Conservation (phyloP, 2,329 filamentous ascomycete genomes). For the Esteya vermicola region DNA sequence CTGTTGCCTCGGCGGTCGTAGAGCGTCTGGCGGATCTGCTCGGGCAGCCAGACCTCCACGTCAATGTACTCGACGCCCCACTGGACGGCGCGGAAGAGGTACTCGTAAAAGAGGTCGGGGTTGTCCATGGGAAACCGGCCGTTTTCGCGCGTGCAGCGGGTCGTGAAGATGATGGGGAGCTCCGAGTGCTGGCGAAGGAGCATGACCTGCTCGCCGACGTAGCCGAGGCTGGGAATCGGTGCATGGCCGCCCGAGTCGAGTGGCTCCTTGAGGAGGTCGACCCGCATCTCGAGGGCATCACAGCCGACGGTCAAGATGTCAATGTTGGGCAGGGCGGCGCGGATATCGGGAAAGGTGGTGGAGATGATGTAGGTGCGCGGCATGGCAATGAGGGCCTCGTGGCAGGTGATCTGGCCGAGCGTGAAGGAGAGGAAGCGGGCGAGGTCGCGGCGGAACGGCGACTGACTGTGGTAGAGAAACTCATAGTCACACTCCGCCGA, state of each 20-base stretch:
- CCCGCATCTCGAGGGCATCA: constrained; percentile 72
- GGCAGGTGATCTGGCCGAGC: constrained; percentile 64
- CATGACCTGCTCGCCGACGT: constrained; percentile 80
- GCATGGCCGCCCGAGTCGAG: constrained; percentile 46
- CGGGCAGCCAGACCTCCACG: constrained; percentile 76
- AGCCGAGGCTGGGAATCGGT: constrained; percentile 61
- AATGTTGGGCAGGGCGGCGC: constrained; percentile 67
- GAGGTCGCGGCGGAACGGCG: constrained; percentile 61
- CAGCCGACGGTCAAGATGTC: constrained; percentile 79
- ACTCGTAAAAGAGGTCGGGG: constrained; percentile 59
- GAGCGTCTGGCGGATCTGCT: constrained; percentile 53
- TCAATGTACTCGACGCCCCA: constrained; percentile 88
- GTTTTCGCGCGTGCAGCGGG: constrained; percentile 67
- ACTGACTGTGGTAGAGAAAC: constrained; percentile 63
- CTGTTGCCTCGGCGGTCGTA: constrained; percentile 61
- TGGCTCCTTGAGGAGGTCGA: constrained; percentile 67
- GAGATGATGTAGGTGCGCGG: constrained; percentile 73
- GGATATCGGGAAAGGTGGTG: constrained; percentile 77
- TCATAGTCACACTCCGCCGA: constrained; percentile 68
- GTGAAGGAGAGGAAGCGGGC: constrained; percentile 68
- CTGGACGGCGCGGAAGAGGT: constrained; percentile 71
- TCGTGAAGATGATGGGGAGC: constrained; percentile 82
- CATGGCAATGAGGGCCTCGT: constrained; percentile 65
- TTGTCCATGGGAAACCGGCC: constrained; percentile 76
- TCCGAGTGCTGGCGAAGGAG: constrained; percentile 69